Conservation (phyloP, 2,329 filamentous ascomycete species). For the Talaromyces sp. region DNA sequence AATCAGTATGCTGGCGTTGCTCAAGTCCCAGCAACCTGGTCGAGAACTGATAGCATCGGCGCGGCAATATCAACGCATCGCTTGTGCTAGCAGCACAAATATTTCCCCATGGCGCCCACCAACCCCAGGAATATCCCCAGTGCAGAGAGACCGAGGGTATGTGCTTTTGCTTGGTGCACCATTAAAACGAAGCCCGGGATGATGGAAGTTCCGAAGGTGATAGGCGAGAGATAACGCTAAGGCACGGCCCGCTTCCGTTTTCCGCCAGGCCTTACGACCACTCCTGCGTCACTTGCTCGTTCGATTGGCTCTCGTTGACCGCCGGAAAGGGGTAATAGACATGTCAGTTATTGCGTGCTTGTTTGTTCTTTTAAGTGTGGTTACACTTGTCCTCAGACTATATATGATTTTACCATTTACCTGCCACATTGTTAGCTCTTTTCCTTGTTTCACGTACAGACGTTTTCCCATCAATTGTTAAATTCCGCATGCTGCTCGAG, state of each 20-base stretch:
- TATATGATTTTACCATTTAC: not conserved
- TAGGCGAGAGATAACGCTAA: not conserved
- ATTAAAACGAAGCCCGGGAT: not conserved
- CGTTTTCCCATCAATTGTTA: not conserved
- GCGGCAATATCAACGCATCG: not conserved
- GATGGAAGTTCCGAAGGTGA: not conserved
- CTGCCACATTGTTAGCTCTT: no score
- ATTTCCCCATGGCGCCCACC: not conserved
- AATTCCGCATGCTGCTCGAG: not conserved
- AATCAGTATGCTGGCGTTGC: not conserved
- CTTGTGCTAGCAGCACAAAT: not conserved
- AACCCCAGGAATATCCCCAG: not conserved
- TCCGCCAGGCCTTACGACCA: not conserved
- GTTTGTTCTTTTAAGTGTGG: not conserved
- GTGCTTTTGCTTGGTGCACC: not conserved
- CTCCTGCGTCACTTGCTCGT: not conserved
- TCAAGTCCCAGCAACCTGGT: not conserved
- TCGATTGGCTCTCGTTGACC: slow-evolving; percentile 2
- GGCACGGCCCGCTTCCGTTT: not conserved
- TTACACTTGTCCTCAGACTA: not conserved
- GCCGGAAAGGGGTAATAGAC: not conserved
- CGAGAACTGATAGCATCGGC: not conserved
- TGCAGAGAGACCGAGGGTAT: not conserved
- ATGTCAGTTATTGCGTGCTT: not conserved
- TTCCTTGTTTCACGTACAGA: no score